Base-by-base conservation (phyloP, 2,329 filamentous ascomycete species). In the Xylariaceae sp. region DNA sequence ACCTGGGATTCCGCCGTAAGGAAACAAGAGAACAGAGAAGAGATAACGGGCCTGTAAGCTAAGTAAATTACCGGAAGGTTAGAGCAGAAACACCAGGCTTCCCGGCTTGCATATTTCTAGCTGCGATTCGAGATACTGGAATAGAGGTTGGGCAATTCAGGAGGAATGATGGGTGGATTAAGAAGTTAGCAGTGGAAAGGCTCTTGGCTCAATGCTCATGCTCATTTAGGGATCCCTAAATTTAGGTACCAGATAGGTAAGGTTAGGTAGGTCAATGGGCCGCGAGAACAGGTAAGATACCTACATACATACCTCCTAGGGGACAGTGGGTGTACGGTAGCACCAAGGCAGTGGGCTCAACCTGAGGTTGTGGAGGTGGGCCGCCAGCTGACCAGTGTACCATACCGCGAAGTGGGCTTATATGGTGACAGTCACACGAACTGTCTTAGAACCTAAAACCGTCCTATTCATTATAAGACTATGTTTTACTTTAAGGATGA, bases 81-180 rank as follows among this genome's bases (percentile, higher is more conserved):
- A 51, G 23, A 39, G 18, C 44, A 45, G 56, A 57, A 52, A 61
- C 39, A 53, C 51, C 61, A 53, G 59, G 55, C 55, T 44, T 15
- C 18, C 51, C 47, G 51, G 52, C 57, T 53, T 57, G 55, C 60
- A 62, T 60, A 60, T 52, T 53, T 60, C 52, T 35, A 51, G 50
- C 57, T 55, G 56, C 50, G 50, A 58, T 45, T 62, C 35, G 39
- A 50, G 53, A 37, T 55, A 57, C 23, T 30, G 23, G 3, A 30
- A 30, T 55, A 52, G 58, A 58, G 57, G 57, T 57, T 57, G 57
- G 59, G 55, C 55, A 57, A 54, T 62, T 58, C 54, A 35, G 56
- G 53, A 62, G 53, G 45, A 48, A 51, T 42, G 34, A 51, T 42
- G 34, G 47, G 49, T 35, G 30, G 49, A 51, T 51, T 54, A n/a